Percentiles rank a stretch among this genome's conserved stretches.
phyloP scores from a whole-genome alignment of 2,329 filamentous ascomycete species.

The Ophiostoma sp. region DNA sequence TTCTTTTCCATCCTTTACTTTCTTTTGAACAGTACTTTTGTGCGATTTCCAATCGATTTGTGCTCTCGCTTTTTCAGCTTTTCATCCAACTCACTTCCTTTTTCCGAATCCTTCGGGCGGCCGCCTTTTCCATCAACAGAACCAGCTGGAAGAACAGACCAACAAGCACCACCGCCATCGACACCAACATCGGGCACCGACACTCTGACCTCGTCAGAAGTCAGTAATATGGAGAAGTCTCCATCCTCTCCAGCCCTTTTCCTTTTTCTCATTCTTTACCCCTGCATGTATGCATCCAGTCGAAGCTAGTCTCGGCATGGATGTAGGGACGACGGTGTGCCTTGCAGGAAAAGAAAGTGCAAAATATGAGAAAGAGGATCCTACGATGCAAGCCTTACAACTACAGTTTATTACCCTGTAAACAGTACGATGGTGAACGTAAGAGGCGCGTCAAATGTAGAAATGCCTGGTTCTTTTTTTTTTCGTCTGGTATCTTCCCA shows the following conservation, averaged over 20 bases:
- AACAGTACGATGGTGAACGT: neutral
- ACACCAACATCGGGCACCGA: neutral
- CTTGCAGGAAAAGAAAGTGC: neutral
- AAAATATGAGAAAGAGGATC: no score
- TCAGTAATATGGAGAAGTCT: neutral
- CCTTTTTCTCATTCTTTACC: neutral
- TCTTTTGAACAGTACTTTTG: neutral
- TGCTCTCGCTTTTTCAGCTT: no score
- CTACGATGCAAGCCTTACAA: neutral
- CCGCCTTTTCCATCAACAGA: neutral
- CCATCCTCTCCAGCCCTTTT: neutral
- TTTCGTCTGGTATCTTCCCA: neutral
- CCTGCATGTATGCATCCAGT: neutral
- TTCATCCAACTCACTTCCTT: neutral
- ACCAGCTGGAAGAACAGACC: neutral
- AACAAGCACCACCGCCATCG: neutral
- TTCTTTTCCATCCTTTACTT: neutral
- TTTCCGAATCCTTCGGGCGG: neutral
- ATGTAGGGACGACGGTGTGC: neutral
- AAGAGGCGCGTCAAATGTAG: neutral
- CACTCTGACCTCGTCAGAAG: neutral
- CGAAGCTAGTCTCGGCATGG: neutral
- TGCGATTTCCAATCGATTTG: neutral
- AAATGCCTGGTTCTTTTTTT: neutral
- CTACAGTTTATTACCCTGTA: no score